These are phyloP conservation scores for Naganishia vaughanmartiniae DNA, from an alignment of 768 basidiomycete genomes.

Conservation along the genomic window DNA sequence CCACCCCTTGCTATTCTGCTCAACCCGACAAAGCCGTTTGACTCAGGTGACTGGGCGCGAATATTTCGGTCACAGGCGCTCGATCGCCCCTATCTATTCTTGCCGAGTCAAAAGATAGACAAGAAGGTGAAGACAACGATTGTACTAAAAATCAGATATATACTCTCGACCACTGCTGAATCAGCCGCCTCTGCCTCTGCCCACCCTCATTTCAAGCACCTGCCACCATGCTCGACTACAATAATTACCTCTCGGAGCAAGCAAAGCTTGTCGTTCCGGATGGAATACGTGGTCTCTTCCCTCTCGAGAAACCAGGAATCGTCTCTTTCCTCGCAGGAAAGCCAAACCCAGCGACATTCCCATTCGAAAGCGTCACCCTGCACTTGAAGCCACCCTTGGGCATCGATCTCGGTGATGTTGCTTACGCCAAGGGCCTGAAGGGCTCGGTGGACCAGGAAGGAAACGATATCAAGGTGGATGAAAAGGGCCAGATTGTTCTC, in stretches of 20 bases:
- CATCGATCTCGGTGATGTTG: constrained; percentile 46
- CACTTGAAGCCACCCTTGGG: constrained; percentile 53
- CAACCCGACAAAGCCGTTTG: constrained; percentile 5
- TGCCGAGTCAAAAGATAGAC: constrained; percentile 7
- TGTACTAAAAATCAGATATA: no score
- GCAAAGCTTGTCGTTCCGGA: constrained; percentile 30
- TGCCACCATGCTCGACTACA: constrained; percentile 28
- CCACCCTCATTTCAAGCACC: neutral
- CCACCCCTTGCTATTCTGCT: no score
- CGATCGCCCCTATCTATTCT: neutral
- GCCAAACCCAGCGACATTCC: constrained; percentile 86
- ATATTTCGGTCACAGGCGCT: constrained; percentile 2
- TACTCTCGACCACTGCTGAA: no score
- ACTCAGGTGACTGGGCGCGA: constrained; percentile 8
- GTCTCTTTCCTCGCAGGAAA: constrained; percentile 72
- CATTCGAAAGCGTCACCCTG: constrained; percentile 73
- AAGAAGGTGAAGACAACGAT: no score
- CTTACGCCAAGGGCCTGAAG: constrained; percentile 74
- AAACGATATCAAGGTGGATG: constrained; percentile 23
- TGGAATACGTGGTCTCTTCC: constrained; percentile 63
- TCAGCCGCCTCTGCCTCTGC: neutral
- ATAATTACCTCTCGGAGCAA: constrained; percentile 29
- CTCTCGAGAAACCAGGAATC: constrained; percentile 71
- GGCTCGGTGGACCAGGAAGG: constrained; percentile 63
- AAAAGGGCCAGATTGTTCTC: constrained; percentile 20